A percentile compares a stretch with the other conserved stretches of the same genome.
Evolutionary conservation across 495 filamentous ascomycete species (phyloP).

Genomic region (Parmelia sp.): DNA sequence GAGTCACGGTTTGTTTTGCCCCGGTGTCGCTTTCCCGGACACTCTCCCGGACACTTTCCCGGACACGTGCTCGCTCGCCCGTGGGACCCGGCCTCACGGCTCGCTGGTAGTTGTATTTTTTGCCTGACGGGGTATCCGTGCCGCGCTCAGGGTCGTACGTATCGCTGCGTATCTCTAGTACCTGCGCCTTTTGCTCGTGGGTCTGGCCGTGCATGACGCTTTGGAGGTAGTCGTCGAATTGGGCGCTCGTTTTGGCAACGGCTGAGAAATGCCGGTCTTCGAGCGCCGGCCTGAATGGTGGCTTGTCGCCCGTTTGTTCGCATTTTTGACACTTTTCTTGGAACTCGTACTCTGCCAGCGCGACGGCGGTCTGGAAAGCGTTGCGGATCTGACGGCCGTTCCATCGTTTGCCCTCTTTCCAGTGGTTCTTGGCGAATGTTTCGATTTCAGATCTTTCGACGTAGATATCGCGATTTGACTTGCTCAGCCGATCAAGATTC

Average conservation of each 20-base stretch:
- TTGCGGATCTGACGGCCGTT: slow-evolving; percentile 43
- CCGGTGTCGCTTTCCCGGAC: neutral
- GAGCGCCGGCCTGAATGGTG: neutral
- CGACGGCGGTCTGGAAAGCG: slow-evolving; percentile 37
- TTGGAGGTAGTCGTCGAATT: slow-evolving; percentile 19
- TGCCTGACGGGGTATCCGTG: neutral
- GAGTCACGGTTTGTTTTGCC: neutral
- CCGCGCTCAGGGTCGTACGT: neutral
- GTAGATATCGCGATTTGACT: neutral
- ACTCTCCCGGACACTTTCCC: too few relatives aligned
- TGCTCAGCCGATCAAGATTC: slow-evolving; percentile 2
- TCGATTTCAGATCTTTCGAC: slow-evolving; percentile 1
- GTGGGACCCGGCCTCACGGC: neutral
- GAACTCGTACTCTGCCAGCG: slow-evolving; percentile 32
- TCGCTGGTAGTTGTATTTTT: neutral
- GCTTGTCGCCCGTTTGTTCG: neutral
- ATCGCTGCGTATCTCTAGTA: neutral
- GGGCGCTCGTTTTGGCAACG: slow-evolving; percentile 11
- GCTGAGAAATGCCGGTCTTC: slow-evolving; percentile 7
- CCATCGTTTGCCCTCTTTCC: slow-evolving; percentile 24
- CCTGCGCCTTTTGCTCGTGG: neutral
- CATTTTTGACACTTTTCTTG: slow-evolving; percentile 4
- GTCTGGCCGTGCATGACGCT: slow-evolving; percentile 6
- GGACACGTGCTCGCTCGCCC: neutral
- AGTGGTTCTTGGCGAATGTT: slow-evolving; percentile 12